Percentiles rank a stretch among this genome's conserved stretches.
These are phyloP conservation scores for Fusarium tricinctum DNA, from an alignment of 2,329 filamentous ascomycete species.

Conservation along the genomic window DNA sequence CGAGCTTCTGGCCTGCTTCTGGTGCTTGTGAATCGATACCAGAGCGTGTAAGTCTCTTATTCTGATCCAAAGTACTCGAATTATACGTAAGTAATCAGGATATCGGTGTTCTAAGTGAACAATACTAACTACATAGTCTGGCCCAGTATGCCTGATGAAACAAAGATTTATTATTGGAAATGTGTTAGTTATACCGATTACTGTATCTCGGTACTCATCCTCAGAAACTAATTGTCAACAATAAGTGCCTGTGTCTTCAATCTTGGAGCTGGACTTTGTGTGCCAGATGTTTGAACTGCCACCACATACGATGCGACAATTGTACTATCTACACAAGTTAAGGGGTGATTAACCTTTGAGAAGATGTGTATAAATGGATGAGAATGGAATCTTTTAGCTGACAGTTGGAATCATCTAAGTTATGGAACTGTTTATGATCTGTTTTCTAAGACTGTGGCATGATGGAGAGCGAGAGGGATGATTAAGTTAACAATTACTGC, in stretches of 20 bases:
- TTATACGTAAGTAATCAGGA: neutral
- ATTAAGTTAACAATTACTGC: too few relatives aligned
- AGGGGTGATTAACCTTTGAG: neutral
- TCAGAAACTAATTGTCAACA: neutral
- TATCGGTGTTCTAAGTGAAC: neutral
- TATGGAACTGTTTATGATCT: neutral
- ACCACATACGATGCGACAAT: conserved; percentile 6
- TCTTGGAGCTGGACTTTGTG: conserved; percentile 8
- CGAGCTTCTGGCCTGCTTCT: neutral
- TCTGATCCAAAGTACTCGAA: neutral
- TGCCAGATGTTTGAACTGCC: conserved; percentile 9
- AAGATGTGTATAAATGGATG: neutral
- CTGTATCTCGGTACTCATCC: too few relatives aligned
- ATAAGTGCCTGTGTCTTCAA: conserved; percentile 5
- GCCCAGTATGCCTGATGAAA: neutral
- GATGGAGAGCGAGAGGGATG: too few relatives aligned
- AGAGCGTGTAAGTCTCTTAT: neutral
- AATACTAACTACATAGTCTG: neutral
- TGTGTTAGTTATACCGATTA: neutral
- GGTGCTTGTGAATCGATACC: neutral
- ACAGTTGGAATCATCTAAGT: neutral
- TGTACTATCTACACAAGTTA: neutral
- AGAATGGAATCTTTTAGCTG: neutral
- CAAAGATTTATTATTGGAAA: conserved; percentile 6
- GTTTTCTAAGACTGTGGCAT: neutral